Conservation (phyloP, 257 asterid genomes). For the Mitragyna speciosa region DNA sequence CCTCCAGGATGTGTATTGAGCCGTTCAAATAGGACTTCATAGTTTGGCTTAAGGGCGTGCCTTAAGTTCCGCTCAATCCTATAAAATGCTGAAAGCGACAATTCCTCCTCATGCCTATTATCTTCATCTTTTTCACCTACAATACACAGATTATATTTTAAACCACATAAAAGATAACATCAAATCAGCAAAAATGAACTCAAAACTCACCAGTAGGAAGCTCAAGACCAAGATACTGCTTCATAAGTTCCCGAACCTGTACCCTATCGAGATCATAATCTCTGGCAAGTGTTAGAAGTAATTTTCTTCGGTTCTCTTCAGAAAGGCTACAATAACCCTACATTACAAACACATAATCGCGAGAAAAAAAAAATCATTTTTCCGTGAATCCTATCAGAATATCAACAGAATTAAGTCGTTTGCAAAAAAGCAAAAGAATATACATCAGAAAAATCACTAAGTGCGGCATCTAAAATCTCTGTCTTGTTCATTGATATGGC, state of each 20-base stretch:
- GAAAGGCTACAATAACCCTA: slow-evolving; percentile 80
- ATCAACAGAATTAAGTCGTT: background rate
- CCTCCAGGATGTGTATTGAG: slow-evolving; percentile 96
- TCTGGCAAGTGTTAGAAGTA: slow-evolving; percentile 63
- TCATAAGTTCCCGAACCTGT: slow-evolving; percentile 78
- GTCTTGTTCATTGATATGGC: slow-evolving; percentile 74
- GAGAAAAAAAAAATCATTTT: background rate
- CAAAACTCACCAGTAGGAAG: slow-evolving; percentile 67
- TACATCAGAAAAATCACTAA: slow-evolving; percentile 79
- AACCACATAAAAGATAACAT: background rate
- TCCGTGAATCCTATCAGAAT: background rate
- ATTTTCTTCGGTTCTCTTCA: slow-evolving; percentile 47
- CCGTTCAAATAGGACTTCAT: slow-evolving; percentile 82
- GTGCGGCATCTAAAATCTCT: slow-evolving; percentile 74
- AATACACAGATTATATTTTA: background rate
- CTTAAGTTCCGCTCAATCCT: slow-evolving; percentile 78
- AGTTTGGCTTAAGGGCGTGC: slow-evolving; percentile 85
- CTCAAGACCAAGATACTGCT: slow-evolving; percentile 83
- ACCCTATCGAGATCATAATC: slow-evolving; percentile 81
- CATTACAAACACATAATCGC: slow-evolving; percentile 23
- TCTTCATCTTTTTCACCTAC: slow-evolving; percentile 49
- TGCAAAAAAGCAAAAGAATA: background rate
- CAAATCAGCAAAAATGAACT: slow-evolving; percentile 11
- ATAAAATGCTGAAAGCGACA: slow-evolving; percentile 76
- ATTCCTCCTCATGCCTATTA: slow-evolving; percentile 56